phyloP scores from a whole-genome alignment of 805 yeast species.

The Yamadazyma endophytica region DNA sequence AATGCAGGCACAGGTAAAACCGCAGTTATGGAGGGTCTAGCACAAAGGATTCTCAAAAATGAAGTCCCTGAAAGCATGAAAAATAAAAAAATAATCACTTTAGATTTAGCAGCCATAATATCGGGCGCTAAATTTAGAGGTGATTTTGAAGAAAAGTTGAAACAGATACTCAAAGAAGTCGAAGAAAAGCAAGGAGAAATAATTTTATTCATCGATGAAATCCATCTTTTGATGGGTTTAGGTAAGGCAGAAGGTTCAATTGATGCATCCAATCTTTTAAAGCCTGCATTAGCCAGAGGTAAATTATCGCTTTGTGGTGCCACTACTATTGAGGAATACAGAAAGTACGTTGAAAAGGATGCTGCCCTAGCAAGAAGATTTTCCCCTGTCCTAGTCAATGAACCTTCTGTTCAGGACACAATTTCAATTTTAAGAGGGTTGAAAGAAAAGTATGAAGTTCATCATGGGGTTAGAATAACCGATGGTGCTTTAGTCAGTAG shows the following conservation, averaged over 20 bases:
- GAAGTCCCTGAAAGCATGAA: conserved; percentile 95
- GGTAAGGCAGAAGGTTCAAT: conserved; percentile 95
- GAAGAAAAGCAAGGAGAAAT: conserved; percentile 73
- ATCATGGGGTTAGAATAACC: conserved; percentile 92
- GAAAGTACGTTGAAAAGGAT: conserved; percentile 92
- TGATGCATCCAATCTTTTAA: conserved; percentile 89
- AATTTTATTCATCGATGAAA: conserved; percentile 85
- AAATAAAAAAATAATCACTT: conserved; percentile 73
- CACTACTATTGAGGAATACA: conserved; percentile 88
- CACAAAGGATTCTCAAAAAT: conserved; percentile 85
- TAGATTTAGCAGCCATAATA: conserved; percentile 84
- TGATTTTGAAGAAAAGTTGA: conserved; percentile 89
- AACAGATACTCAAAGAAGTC: conserved; percentile 75
- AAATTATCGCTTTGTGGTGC: conserved; percentile 93
- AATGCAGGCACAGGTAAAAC: conserved; percentile 98
- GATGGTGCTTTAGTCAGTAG: conserved; percentile 94
- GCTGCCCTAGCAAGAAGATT: conserved; percentile 94
- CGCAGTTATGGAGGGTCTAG: conserved; percentile 93
- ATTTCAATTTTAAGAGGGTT: conserved; percentile 89
- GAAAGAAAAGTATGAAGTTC: conserved; percentile 92
- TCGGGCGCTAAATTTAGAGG: conserved; percentile 96
- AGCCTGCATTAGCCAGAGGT: conserved; percentile 93
- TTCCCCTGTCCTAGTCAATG: conserved; percentile 80
- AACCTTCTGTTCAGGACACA: conserved; percentile 88
- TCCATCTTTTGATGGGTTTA: conserved; percentile 82